Base-by-base conservation (phyloP, 352 stramenopile genomes). In the Globisporangium carolinianum region DNA sequence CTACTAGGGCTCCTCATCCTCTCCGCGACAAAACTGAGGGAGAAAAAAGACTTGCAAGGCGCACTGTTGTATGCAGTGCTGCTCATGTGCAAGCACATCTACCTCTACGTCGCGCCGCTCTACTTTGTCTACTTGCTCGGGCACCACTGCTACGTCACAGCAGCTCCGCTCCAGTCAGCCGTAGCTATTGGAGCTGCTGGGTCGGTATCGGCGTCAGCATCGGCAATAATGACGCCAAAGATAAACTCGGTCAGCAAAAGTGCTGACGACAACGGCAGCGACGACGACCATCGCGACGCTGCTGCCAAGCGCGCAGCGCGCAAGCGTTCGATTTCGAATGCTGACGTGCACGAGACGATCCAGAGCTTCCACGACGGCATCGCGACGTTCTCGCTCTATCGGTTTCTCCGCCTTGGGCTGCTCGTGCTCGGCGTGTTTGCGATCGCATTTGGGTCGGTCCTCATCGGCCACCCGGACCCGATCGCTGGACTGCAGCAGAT, bases 61-160 rank as follows among this genome's bases (percentile, higher is more conserved):
- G 95, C 89, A 0, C 69, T 91, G 39, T 48, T 97, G 3, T 99
- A 97, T 75, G 80, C 94, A 14, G 62, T 93, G 47, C 70, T 99
- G 47, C 73, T 99, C 58, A 97, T 97, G 75, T 85, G 98, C 51
- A 99, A 99, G 71, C 97, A 99, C 74, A 94, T 99, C 59, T 99
- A 98, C 52, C 62, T 98, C 15, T 95, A 96, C 56, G 79, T 98
- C 18, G 95, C 89, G 6, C 96, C 94, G 52, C 73, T 99, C 5
- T 98, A 98, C 73, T 98, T 98, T 57, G 83, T 97, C 42, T 98
- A 98, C 62, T 68, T 99, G 38, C 73, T 99, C 41, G 65, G 83
- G 43, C 79, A 92, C 63, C 97, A 98, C 75, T 96, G 87, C 80
- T 91, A 90, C 68, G 67, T 75, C 15, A 75, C 67, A 32, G 24